Conservation (phyloP, 331 rosid species). For the Rhamnella rubrinervis region DNA sequence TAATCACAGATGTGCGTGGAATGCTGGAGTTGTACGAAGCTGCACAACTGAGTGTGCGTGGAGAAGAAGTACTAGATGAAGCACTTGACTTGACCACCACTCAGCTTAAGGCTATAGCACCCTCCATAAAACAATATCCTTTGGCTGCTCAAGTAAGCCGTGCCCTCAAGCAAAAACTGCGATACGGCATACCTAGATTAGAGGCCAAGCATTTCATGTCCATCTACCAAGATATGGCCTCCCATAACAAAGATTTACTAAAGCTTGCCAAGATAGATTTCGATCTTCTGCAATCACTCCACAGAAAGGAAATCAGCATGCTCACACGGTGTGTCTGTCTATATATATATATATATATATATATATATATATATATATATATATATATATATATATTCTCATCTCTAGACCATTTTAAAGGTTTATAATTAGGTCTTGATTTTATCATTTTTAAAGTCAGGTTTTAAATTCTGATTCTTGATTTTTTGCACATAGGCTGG, state of each 20-base stretch:
- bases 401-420: no score
- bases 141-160: background rate
- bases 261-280: constrained; percentile 36
- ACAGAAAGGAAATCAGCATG: constrained; percentile 25
- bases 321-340: constrained; percentile 20
- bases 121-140: background rate
- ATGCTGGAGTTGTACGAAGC: constrained; percentile 23
- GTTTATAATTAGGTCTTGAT: no score
- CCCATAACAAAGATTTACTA: constrained; percentile 15
- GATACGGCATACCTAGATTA: constrained; percentile 2
- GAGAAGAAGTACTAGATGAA: constrained; percentile 28
- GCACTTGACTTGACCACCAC: constrained; percentile 24
- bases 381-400: no score
- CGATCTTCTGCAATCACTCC: constrained; percentile 29
- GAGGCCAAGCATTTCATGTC: background rate
- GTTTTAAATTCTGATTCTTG: no score
- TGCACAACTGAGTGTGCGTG: constrained; percentile 19
- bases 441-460: no score
- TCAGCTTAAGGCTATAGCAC: constrained; percentile 13
- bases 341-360: no score
- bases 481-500: no score
- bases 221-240: constrained; percentile 9
- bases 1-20: no score
- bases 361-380: no score
- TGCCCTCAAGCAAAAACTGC: constrained; percentile 4